These are phyloP conservation scores for Eucalyptus coolabah DNA, from an alignment of 345 rosid species.

Conservation along the genomic window DNA sequence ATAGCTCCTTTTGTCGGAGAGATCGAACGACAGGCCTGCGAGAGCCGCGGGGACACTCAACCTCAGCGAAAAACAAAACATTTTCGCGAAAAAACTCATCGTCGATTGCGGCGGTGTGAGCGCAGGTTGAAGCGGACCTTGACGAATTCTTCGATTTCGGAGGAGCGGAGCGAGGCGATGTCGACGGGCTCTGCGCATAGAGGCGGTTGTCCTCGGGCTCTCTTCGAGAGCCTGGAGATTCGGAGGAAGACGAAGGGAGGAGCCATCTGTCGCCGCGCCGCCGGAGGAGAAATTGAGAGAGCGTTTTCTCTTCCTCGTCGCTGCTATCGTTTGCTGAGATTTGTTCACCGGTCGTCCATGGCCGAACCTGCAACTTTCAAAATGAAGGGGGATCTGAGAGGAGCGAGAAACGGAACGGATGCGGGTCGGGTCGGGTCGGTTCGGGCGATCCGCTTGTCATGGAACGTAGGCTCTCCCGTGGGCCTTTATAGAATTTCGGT, in stretches of 20 bases:
- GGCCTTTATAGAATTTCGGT: background rate
- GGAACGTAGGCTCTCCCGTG: background rate
- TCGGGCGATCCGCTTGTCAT: background rate
- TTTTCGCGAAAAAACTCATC: background rate
- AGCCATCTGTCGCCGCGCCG: constrained; percentile 32
- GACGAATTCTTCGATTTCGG: constrained; percentile 79
- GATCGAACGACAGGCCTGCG: constrained; percentile 77
- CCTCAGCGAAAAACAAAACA: background rate
- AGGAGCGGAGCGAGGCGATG: constrained; percentile 39
- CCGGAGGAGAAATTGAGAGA: background rate
- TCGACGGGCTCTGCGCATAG: constrained; percentile 44
- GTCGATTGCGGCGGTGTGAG: background rate
- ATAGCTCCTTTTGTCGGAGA: constrained; percentile 89
- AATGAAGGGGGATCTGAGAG: background rate
- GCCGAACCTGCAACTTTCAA: background rate
- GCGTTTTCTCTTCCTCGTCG: background rate
- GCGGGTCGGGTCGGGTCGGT: background rate
- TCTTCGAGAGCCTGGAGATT: constrained; percentile 54
- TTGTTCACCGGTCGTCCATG: background rate
- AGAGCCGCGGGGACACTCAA: background rate
- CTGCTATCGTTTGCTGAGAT: background rate
- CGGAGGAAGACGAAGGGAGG: constrained; percentile 65
- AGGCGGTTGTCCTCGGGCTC: constrained; percentile 35
- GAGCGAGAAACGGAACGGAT: background rate
- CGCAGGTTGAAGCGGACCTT: constrained; percentile 33